Percentiles rank a stretch among this genome's conserved stretches.
These are phyloP conservation scores for Cyclotella sp. DNA, from an alignment of 108 stramenopile species.

Conservation along the genomic window DNA sequence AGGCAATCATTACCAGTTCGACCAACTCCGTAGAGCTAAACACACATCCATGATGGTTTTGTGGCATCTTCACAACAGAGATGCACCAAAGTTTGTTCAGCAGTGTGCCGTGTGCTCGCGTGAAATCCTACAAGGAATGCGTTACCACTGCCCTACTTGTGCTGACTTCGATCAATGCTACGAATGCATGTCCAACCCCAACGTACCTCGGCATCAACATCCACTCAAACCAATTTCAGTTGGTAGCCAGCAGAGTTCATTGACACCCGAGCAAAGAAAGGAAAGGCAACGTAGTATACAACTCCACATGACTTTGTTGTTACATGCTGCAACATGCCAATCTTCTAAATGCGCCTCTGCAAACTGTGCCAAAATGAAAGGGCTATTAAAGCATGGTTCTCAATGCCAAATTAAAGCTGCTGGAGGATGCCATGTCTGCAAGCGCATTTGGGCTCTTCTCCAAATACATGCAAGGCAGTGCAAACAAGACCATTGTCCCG, in stretches of 20 bases:
- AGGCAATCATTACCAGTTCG: conserved; percentile 99
- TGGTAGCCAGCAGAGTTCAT: conserved; percentile 74
- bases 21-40: conserved; percentile 96
- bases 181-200: conserved; percentile 85
- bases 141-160: conserved; percentile 92
- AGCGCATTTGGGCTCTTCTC: conserved; percentile 97
- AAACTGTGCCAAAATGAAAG: conserved; percentile 99
- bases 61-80: conserved; percentile 97
- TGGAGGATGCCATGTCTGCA: conserved; percentile 96
- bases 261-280: conserved; percentile 92
- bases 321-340: conserved; percentile 92
- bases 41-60: conserved; percentile 99
- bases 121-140: conserved; percentile 82
- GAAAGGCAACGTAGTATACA: conserved; percentile 92
- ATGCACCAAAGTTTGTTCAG: conserved; percentile 96
- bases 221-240: conserved; percentile 86
- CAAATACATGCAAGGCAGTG: conserved; percentile 97
- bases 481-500: conserved; percentile 83
- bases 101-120: conserved; percentile 88
- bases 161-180: conserved; percentile 95
- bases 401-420: conserved; percentile 85
- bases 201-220: conserved; percentile 83
- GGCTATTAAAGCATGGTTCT: conserved; percentile 85
- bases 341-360: conserved; percentile 88
- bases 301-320: conserved; percentile 96